A percentile compares a stretch with the other conserved stretches of the same genome.
Conservation (phyloP, 805 yeast species). For the Tetrapisispora iriomotensis region DNA sequence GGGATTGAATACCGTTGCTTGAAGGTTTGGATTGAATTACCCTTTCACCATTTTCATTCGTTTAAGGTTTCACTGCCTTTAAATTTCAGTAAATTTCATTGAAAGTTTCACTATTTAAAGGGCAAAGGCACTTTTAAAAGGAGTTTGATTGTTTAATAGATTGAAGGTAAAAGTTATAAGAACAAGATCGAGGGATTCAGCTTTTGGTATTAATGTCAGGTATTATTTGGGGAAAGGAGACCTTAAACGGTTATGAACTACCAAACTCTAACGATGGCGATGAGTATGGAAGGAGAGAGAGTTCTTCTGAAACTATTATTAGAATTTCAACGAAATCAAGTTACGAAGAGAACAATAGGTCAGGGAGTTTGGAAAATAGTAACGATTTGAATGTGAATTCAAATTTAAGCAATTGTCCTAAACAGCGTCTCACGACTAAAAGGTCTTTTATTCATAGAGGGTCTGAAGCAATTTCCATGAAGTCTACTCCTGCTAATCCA, state of each 20-base stretch:
- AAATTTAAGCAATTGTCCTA: background rate
- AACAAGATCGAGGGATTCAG: too few species aligned
- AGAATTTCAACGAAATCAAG: background rate
- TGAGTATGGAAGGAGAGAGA: background rate
- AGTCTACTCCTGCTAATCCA: constrained; percentile 24
- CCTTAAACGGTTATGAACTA: background rate
- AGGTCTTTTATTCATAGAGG: background rate
- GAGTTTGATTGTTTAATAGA: too few species aligned
- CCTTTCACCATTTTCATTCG: too few species aligned
- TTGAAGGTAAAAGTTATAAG: too few species aligned
- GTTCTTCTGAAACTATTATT: background rate
- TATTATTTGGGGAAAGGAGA: background rate
- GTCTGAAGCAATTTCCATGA: constrained; percentile 6
- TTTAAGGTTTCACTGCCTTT: too few species aligned
- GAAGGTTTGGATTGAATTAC: too few species aligned
- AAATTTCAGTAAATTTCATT: too few species aligned
- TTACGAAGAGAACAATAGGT: background rate
- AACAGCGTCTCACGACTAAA: background rate
- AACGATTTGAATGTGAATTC: background rate
- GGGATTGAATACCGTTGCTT: too few species aligned
- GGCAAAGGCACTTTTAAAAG: too few species aligned
- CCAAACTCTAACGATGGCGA: background rate
- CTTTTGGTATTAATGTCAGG: too few species aligned
- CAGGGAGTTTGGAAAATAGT: background rate
- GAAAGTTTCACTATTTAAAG: too few species aligned